Conservation (phyloP, 2,329 filamentous ascomycete genomes). For the Alternaria sp. region DNA sequence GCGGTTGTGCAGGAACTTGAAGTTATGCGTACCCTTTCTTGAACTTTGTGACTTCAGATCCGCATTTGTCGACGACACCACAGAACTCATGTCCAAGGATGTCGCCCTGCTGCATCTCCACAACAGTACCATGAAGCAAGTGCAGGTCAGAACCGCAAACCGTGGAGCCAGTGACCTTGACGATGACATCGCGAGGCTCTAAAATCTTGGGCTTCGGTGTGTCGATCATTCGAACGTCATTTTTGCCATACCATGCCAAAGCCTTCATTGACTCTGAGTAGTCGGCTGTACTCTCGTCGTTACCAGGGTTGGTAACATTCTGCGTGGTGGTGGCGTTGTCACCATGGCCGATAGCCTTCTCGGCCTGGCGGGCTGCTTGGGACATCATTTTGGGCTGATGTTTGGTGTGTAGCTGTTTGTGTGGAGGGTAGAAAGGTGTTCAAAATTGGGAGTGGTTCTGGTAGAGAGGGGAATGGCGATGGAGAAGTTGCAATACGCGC, state of each 20-base stretch:
- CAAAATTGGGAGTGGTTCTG: background rate
- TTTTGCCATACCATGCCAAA: conserved; percentile 82
- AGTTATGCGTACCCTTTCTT: conserved; percentile 48
- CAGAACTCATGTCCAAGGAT: conserved; percentile 63
- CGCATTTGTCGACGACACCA: conserved; percentile 59
- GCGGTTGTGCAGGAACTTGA: background rate
- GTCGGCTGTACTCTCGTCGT: conserved; percentile 52
- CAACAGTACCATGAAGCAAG: conserved; percentile 59
- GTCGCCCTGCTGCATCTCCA: conserved; percentile 61
- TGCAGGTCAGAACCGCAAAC: conserved; percentile 70
- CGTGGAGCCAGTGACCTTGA: conserved; percentile 75
- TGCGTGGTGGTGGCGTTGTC: conserved; percentile 71
- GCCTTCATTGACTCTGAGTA: conserved; percentile 76
- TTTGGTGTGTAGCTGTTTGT: conserved; percentile 13
- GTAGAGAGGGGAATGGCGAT: background rate
- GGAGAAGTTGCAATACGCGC: conserved; percentile 4
- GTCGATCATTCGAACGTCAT: conserved; percentile 74
- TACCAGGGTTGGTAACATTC: conserved; percentile 71
- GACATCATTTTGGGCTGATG: conserved; percentile 41
- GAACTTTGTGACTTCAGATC: conserved; percentile 53
- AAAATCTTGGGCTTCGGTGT: conserved; percentile 75
- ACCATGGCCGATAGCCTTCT: conserved; percentile 73
- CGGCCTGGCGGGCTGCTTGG: conserved; percentile 69
- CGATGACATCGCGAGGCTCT: conserved; percentile 78
- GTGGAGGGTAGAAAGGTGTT: background rate